Conservation (phyloP, 2,329 filamentous ascomycete genomes). For the Claviceps sp. region DNA sequence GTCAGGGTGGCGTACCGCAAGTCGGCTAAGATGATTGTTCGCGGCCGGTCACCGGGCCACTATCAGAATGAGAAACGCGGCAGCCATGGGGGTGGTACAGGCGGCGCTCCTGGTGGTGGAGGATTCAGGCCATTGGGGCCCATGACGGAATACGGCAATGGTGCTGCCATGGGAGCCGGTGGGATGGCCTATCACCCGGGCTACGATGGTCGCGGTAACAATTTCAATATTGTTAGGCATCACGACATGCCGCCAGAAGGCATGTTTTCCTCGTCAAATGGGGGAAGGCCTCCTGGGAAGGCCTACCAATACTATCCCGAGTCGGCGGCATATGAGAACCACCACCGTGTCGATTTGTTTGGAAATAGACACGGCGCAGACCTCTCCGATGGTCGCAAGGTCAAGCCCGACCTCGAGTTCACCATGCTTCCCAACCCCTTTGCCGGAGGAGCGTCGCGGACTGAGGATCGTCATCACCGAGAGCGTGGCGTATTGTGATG, state of each 20-base stretch:
- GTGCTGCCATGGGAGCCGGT: constrained; percentile 23
- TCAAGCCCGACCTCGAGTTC: constrained; percentile 37
- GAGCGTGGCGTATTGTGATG: constrained; percentile 26
- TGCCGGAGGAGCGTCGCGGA: constrained; percentile 11
- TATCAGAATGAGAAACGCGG: constrained; percentile 59
- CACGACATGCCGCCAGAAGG: constrained; percentile 38
- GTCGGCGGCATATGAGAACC: constrained; percentile 37
- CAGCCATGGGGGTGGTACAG: constrained; percentile 54
- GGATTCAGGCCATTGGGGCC: constrained; percentile 18
- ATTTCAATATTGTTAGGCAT: constrained; percentile 32
- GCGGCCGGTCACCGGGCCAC: constrained; percentile 69
- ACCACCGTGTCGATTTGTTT: constrained; percentile 39
- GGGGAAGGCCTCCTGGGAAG: constrained; percentile 35
- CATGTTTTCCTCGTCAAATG: constrained; percentile 33
- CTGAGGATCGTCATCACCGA: constrained; percentile 25
- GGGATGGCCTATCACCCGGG: constrained; percentile 12
- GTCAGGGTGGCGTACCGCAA: constrained; percentile 59
- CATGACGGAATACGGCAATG: constrained; percentile 16
- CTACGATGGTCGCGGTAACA: constrained; percentile 15
- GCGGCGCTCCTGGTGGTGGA: constrained; percentile 50
- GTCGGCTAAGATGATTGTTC: constrained; percentile 76
- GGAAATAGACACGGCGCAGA: constrained; percentile 24
- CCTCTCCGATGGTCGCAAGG: constrained; percentile 18
- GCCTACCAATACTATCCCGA: constrained; percentile 41
- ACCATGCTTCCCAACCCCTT: constrained; percentile 33